Evolutionary conservation across 2,329 filamentous ascomycete genomes (phyloP).

Genomic region (Diatrype stigma): DNA sequence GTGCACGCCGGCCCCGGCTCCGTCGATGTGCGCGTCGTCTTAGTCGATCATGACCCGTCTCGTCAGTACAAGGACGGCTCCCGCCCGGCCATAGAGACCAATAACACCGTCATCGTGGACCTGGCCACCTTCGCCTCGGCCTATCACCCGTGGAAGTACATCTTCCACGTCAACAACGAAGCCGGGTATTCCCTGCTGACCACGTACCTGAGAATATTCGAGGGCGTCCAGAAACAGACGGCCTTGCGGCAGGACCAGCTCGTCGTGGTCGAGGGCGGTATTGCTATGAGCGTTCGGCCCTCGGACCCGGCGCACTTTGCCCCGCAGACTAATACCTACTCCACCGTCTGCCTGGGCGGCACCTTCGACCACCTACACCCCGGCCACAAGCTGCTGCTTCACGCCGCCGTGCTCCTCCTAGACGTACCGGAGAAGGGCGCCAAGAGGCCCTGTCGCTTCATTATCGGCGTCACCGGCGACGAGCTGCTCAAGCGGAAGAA

Average conservation of each 20-base stretch:
- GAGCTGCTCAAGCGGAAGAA: slow-evolving; percentile 86
- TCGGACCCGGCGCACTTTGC: slow-evolving; percentile 9
- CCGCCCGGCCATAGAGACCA: slow-evolving; percentile 35
- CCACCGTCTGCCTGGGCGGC: slow-evolving; percentile 75
- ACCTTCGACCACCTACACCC: slow-evolving; percentile 96
- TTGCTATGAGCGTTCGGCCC: slow-evolving; percentile 38
- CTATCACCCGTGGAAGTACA: slow-evolving; percentile 56
- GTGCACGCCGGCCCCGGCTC: slow-evolving; percentile 57
- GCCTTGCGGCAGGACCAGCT: slow-evolving; percentile 47
- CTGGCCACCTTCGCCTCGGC: slow-evolving; percentile 48
- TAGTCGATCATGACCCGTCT: slow-evolving; percentile 58
- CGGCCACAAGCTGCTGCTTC: slow-evolving; percentile 92
- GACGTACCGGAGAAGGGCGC: slow-evolving; percentile 42
- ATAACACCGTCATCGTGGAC: slow-evolving; percentile 44
- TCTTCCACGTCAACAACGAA: slow-evolving; percentile 66
- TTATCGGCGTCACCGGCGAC: slow-evolving; percentile 86
- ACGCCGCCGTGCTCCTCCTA: slow-evolving; percentile 74
- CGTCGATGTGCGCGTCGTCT: slow-evolving; percentile 70
- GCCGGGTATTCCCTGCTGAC: slow-evolving; percentile 55
- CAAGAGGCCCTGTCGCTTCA: slow-evolving; percentile 51
- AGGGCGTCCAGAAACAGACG: slow-evolving; percentile 31
- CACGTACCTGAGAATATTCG: slow-evolving; percentile 43
- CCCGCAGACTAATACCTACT: slow-evolving; percentile 37
- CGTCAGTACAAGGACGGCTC: slow-evolving; percentile 28
- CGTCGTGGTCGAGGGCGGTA: slow-evolving; percentile 47